Base-by-base conservation (phyloP, 163 green algal species). In the Scenedesmus sp. region DNA sequence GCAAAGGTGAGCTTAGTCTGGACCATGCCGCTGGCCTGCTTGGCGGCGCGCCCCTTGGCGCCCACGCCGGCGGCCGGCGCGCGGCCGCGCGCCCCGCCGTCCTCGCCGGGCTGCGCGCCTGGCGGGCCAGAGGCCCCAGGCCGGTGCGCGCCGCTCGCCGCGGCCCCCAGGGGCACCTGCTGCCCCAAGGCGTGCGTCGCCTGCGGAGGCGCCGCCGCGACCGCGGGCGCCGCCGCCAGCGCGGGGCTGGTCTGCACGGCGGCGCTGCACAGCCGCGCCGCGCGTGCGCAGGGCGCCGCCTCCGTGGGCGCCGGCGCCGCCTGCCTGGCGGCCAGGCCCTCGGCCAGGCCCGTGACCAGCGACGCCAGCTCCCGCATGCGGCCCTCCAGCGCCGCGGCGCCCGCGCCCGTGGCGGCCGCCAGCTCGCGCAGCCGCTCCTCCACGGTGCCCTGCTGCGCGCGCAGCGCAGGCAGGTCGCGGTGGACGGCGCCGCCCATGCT, bases 251-350 rank as follows among this genome's bases (percentile, higher is more conserved):
- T 60, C 6, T 60, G 63, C 44, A 73, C 44, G 39, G 39, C 39
- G 39, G 39, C 39, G 7, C 39, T 47, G 39, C 39, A 15, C 39
- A 47, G 7, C n/a, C n/a, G n/a, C n/a, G n/a, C n/a, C n/a, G n/a
- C n/a, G n/a, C n/a, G n/a, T n/a, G n/a, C n/a, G n/a, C n/a, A n/a
- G n/a, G n/a, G n/a, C n/a, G n/a, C n/a, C n/a, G n/a, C n/a, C n/a
- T n/a, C n/a, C n/a, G n/a, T n/a, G n/a, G n/a, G n/a, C 7, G 39
- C 39, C 39, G 39, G 7, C 39, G 39, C 39, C 39, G 39, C 39
- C 13, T 73, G 31, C 26, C 44, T n/a, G n/a, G n/a, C 63, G 58
- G 63, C 63, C 63, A 73, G n/a, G 13, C 18, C 36, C n/a, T 73
- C 24, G 57, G 15, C 26, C 24, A 73, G 45, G 44, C 36, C 39